Conservation (phyloP, 169 alveolate species). For the Eimeria praecox region DNA sequence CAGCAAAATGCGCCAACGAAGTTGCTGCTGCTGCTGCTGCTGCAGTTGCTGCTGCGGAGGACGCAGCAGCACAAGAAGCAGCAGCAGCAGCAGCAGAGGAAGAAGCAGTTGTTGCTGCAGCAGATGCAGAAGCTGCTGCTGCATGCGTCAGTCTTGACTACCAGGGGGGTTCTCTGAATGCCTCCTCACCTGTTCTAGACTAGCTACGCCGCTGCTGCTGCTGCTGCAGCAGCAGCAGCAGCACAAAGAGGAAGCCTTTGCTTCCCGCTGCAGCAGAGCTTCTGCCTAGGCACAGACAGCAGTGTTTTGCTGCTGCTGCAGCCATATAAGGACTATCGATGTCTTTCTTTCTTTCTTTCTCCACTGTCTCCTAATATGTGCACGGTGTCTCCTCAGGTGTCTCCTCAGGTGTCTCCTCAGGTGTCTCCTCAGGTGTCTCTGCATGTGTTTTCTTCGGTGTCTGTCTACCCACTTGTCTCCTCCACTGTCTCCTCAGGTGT, state of each 20-base stretch:
- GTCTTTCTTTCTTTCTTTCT: too few species aligned
- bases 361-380: too few species aligned
- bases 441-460: too few species aligned
- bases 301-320: background rate
- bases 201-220: background rate
- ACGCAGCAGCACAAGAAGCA: conserved; percentile 43
- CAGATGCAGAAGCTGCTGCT: conserved; percentile 67
- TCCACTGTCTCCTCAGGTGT: too few species aligned
- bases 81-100: conserved; percentile 57
- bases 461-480: too few species aligned
- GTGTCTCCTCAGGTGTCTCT: too few species aligned
- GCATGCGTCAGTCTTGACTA: conserved; percentile 3
- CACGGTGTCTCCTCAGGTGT: too few species aligned
- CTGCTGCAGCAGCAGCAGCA: conserved; percentile 29
- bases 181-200: background rate
- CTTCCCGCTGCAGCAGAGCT: background rate
- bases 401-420: too few species aligned
- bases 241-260: background rate
- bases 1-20: background rate
- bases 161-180: background rate
- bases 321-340: background rate
- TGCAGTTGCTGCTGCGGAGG: conserved; percentile 38
- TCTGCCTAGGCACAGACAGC: background rate
- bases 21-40: conserved; percentile 40
- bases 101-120: conserved; percentile 53